phyloP scores from a whole-genome alignment of 163 green algal species.

The Scenedesmus sp. region DNA sequence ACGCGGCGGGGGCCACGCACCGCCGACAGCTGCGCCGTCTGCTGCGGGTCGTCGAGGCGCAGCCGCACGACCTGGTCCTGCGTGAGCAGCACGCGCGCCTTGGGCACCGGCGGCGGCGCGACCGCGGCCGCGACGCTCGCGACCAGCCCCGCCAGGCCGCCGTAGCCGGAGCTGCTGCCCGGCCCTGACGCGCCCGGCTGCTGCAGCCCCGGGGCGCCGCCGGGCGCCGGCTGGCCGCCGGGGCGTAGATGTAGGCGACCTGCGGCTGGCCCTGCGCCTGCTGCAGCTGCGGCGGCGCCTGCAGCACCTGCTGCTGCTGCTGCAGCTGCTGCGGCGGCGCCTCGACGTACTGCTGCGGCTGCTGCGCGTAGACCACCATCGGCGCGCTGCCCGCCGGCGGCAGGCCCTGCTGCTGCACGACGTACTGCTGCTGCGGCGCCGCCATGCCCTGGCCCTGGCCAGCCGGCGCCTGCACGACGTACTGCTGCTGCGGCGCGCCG shows the following conservation, averaged over 20 bases:
- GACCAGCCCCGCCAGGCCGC: constrained; percentile 9
- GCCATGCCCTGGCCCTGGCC: neutral
- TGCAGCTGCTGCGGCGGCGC: neutral
- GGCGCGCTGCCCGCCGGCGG: constrained; percentile 7
- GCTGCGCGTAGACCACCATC: constrained; percentile 23
- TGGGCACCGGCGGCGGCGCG: constrained; percentile 10
- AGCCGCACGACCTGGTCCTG: constrained; percentile 39
- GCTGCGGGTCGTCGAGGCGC: constrained; percentile 23
- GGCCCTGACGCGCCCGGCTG: constrained; percentile 5
- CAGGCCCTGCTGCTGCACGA: neutral
- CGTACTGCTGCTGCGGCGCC: constrained; percentile 19
- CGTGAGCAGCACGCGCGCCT: constrained; percentile 40
- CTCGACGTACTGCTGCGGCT: neutral
- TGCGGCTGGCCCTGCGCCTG: neutral
- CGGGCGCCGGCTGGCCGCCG: constrained; percentile 2
- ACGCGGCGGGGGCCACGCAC: constrained; percentile 10
- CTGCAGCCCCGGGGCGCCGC: neutral
- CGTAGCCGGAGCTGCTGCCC: constrained; percentile 35
- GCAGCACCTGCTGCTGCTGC: constrained; percentile 1
- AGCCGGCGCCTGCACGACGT: constrained; percentile 10
- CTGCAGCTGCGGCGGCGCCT: neutral
- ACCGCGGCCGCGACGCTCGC: neutral
- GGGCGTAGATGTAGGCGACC: constrained; percentile 22
- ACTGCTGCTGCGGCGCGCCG: constrained; percentile 14
- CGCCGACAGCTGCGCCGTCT: constrained; percentile 23